A percentile compares a stretch with the other conserved stretches of the same genome.
phyloP scores from a whole-genome alignment of 2,329 filamentous ascomycete species.

The Colletotrichum lindemuthianum region DNA sequence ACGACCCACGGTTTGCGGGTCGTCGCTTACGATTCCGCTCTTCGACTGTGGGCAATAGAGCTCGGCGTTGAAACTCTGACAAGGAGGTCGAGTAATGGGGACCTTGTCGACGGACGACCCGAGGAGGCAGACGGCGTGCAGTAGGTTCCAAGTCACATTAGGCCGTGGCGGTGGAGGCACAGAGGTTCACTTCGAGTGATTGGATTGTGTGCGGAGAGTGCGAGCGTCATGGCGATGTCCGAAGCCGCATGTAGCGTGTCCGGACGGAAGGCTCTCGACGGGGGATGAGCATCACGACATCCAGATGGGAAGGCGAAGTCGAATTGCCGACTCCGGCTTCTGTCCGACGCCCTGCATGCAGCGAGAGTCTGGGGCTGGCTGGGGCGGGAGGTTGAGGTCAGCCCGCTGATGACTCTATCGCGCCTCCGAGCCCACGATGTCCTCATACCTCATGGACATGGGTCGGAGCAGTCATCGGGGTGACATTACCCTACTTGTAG shows the following conservation, averaged over 20 bases:
- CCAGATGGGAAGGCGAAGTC: not conserved
- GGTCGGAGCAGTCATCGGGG: slow-evolving; percentile 10
- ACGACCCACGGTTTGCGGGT: slow-evolving; percentile 14
- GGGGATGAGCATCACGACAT: not conserved
- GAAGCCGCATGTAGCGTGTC: not conserved
- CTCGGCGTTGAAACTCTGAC: slow-evolving; percentile 34
- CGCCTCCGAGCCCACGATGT: slow-evolving; percentile 23
- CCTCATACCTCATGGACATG: slow-evolving; percentile 17
- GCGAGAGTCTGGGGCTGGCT: slow-evolving; percentile 3
- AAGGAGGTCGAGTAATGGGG: slow-evolving; percentile 16
- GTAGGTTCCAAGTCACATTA: not conserved
- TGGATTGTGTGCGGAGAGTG: slow-evolving; percentile 4
- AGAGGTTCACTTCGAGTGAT: slow-evolving; percentile 2
- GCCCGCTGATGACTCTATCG: slow-evolving; percentile 1
- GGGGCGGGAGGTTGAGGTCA: slow-evolving; percentile 15
- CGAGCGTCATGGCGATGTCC: slow-evolving; percentile 8
- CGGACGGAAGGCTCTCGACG: slow-evolving; percentile 1
- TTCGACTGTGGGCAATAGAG: slow-evolving; percentile 19
- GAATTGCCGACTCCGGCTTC: slow-evolving; percentile 5
- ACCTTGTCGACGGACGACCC: slow-evolving; percentile 30
- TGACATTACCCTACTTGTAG: not conserved
- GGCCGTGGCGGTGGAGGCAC: slow-evolving; percentile 10
- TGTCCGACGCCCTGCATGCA: slow-evolving; percentile 17
- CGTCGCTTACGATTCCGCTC: not conserved
- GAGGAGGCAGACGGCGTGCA: slow-evolving; percentile 1